Evolutionary conservation across 331 rosid species (phyloP).

Genomic region (Phaseolus coccineus): DNA sequence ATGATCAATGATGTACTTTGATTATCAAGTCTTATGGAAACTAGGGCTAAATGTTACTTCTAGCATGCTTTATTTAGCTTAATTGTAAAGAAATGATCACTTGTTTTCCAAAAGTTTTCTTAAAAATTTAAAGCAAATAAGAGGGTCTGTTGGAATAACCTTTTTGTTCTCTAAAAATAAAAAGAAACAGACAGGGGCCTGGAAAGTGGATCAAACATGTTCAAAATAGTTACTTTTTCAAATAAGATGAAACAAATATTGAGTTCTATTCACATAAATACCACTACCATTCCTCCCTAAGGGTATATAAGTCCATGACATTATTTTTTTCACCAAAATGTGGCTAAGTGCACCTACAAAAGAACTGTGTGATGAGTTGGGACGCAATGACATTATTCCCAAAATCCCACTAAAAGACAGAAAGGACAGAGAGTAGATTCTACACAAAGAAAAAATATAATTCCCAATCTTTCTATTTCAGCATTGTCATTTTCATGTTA

Average conservation of each 20-base stretch:
- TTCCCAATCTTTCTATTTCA: constrained; percentile 13
- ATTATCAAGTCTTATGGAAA: constrained; percentile 2
- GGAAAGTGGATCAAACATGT: neutral
- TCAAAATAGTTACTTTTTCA: neutral
- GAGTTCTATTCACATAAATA: neutral
- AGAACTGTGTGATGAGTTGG: constrained; percentile 63
- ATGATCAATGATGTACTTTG: neutral
- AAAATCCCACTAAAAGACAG: constrained; percentile 40
- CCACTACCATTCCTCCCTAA: neutral
- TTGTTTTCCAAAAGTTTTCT: neutral
- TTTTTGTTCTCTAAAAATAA: no score
- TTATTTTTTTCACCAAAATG: constrained; percentile 31
- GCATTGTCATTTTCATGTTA: constrained; percentile 21
- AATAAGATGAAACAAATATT: neutral
- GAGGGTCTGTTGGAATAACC: neutral
- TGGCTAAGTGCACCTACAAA: constrained; percentile 42
- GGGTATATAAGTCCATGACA: constrained; percentile 48
- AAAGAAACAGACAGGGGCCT: no score
- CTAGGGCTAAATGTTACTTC: neutral
- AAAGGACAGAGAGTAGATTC: constrained; percentile 50
- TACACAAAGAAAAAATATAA: constrained; percentile 6
- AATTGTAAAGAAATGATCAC: neutral
- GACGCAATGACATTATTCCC: constrained; percentile 51
- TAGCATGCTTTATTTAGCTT: neutral
- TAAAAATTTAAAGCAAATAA: neutral